Evolutionary conservation across 352 stramenopile genomes (phyloP), one percentile per base, ranked within the genome.

Genomic region (Globisporangium sylvaticum): DNA sequence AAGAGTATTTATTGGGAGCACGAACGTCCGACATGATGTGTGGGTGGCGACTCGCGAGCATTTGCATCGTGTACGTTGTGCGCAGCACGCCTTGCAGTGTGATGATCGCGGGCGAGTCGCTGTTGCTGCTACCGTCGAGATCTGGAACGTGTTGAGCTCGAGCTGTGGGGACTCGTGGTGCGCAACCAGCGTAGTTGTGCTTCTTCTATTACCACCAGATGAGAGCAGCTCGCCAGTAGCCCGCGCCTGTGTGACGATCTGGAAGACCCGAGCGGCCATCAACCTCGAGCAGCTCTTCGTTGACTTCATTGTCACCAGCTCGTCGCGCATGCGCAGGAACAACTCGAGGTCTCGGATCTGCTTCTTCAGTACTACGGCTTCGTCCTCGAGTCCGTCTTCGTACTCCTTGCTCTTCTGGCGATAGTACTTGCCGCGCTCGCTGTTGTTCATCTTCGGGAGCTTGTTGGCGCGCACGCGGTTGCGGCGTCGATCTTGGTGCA

Each of bases 361-460:
- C 57, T 65, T 62, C 42, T 73, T 64, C 59, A 87, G 67, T 31
- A 60, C 58, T 9, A 65, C 50, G 15, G 83, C 73, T 22, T 75
- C 69, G 18, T 61, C 62, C 66, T 83, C 77, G 14, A 87, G 77
- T 27, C 69, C 56, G 22, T 66, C 58, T 60, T 85, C 78, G 72
- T 87, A 84, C 66, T 82, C 69, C 48, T 80, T 78, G 58, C 83
- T 83, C 69, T 89, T 89, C 58, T 79, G 71, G 7, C 80, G 74
- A 53, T 89, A 89, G 76, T 85, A 89, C 65, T 89, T 89, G 64
- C 80, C 80, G 22, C 80, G 76, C 68, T 88, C 80, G 27, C 76
- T 87, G 67, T 88, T 88, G 76, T 72, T 88, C 78, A 88, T 88
- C 64, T 79, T 81, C 29, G 80, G 80, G 48, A 89, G 62, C 64